Percentiles rank a stretch among this genome's conserved stretches.
Evolutionary conservation across 495 filamentous ascomycete species (phyloP).

Genomic region (Talaromyces thailandensis): DNA sequence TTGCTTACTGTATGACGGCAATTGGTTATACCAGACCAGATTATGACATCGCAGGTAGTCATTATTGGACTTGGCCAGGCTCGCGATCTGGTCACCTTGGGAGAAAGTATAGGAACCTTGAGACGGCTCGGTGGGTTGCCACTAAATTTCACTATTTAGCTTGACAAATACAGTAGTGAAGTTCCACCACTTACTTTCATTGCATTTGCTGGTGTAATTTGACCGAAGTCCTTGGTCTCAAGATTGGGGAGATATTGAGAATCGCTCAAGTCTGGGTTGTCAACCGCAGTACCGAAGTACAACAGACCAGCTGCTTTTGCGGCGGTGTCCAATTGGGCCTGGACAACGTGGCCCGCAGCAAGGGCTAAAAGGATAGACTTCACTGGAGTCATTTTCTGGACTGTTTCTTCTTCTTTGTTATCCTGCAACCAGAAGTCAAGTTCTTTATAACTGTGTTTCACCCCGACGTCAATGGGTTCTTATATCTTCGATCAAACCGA

Average conservation of each 20-base stretch:
- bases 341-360: not conserved
- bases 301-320: conserved; percentile 40
- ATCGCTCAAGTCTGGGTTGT: conserved; percentile 45
- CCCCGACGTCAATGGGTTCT: not conserved
- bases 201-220: conserved; percentile 50
- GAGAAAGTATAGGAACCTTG: conserved; percentile 40
- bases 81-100: conserved; percentile 39
- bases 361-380: not conserved
- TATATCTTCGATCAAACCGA: not conserved
- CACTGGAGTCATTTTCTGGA: not conserved
- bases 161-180: not conserved
- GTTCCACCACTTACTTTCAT: conserved; percentile 30
- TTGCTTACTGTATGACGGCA: conserved; percentile 45
- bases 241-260: conserved; percentile 33
- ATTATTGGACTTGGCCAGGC: conserved; percentile 41
- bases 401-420: not conserved
- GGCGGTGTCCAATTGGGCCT: conserved; percentile 36
- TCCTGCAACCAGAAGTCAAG: not conserved
- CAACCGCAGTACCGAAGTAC: conserved; percentile 53
- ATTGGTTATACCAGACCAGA: conserved; percentile 53
- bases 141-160: conserved; percentile 17
- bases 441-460: not conserved
- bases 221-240: conserved; percentile 45
- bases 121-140: conserved; percentile 41
- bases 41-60: conserved; percentile 51